Base-by-base conservation (phyloP, 768 basidiomycete genomes). In the Lactarius hengduanensis region DNA sequence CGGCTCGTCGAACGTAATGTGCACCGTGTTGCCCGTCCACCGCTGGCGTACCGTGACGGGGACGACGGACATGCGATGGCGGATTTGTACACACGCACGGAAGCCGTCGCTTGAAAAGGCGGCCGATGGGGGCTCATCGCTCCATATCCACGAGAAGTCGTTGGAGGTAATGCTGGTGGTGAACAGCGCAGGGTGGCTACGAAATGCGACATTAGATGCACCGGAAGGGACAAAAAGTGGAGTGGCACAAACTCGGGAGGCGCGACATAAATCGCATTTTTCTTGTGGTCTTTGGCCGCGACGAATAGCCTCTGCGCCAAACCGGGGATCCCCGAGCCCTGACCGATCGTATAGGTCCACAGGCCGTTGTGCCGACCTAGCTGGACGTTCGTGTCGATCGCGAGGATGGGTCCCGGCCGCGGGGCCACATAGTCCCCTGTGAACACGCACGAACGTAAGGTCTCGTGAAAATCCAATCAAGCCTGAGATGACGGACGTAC, bases 281-380 rank as follows among this genome's bases (percentile, higher is more conserved):
- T 76, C 13, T 74, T 71, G 2, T 76, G 67, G 68, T 94, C 87
- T 74, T 98, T 98, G 43, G 77, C 74, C 0, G 85, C 85, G 5
- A 97, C 91, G 68, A 87, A 96, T 79, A 89, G 82, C 72, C 81
- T 84, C 59, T 82, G 73, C 1, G 77, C 75, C 78, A 86, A 78
- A 2, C 94, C 92, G 1, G 77, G 73, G 26, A 96, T 74, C 55
- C 84, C 83, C 0, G 90, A 87, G 36, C 86, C 83, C 74, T 98
- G 89, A 2, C 96, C 96, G 55, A 97, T 82, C 1, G 95, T 96
- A 72, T 86, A 94, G 26, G 81, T 82, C 91, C 92, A 96, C 0
- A 95, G 76, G 0, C 96, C 96, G 1, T 79, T 65, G 72, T 98
- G 96, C 50, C 76, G 60, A 1, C 84, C 89, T 1, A 91, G 57